Percentiles rank a stretch among this genome's conserved stretches.
phyloP scores from a whole-genome alignment of 257 asterid species.

The Rehmannia glutinosa region DNA sequence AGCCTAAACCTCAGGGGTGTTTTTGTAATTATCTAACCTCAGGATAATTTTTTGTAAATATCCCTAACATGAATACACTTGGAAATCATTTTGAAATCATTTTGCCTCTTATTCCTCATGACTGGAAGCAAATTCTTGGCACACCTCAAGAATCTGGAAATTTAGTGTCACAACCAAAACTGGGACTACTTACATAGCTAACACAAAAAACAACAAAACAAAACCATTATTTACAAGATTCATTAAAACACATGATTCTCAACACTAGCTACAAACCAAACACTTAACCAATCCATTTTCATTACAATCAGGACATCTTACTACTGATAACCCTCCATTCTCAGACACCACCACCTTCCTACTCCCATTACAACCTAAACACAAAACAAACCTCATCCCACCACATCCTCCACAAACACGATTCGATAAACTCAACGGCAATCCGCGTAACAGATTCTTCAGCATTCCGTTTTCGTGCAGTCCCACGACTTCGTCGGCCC shows the following conservation, averaged over 20 bases:
- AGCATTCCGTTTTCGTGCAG: slow-evolving; percentile 63
- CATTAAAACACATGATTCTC: not conserved
- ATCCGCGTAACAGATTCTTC: slow-evolving; percentile 40
- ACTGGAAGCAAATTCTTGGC: not conserved
- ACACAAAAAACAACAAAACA: not conserved
- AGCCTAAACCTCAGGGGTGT: too few relatives aligned
- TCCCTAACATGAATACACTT: too few relatives aligned
- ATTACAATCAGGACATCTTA: slow-evolving; percentile 59
- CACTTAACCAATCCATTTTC: slow-evolving; percentile 76
- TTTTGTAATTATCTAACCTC: too few relatives aligned
- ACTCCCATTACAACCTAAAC: slow-evolving; percentile 60
- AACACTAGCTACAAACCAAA: slow-evolving; percentile 36
- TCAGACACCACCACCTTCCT: slow-evolving; percentile 34
- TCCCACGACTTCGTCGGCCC: slow-evolving; percentile 65
- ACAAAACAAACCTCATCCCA: slow-evolving; percentile 51
- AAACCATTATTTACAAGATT: slow-evolving; percentile 14
- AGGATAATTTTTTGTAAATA: too few relatives aligned
- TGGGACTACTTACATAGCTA: too few relatives aligned
- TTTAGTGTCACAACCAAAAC: not conserved
- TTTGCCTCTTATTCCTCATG: not conserved
- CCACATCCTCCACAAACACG: slow-evolving; percentile 50
- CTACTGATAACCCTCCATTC: not conserved
- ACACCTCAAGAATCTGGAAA: not conserved
- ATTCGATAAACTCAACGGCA: slow-evolving; percentile 31
- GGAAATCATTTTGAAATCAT: too few relatives aligned